Percentiles rank a stretch among this genome's conserved stretches.
Conservation (phyloP, 805 yeast species). For the Starmerella apis region DNA sequence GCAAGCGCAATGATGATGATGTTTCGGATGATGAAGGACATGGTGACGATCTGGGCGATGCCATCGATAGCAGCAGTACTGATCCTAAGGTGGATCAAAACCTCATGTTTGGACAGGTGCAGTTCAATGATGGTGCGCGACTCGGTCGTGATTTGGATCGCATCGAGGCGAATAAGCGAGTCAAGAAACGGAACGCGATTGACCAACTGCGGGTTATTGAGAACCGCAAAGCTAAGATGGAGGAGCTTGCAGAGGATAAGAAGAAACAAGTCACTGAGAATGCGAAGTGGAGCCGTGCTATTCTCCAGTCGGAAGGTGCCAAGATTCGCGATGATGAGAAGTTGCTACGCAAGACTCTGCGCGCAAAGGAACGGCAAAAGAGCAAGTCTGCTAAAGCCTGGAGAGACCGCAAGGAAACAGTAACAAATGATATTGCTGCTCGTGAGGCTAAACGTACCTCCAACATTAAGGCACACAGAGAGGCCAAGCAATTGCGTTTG, state of each 20-base stretch:
- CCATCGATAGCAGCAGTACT: conserved; percentile 26
- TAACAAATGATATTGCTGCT: conserved; percentile 60
- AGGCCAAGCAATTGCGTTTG: conserved; percentile 52
- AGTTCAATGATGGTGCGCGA: conserved; percentile 70
- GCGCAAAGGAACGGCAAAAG: conserved; percentile 72
- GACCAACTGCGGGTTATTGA: conserved; percentile 78
- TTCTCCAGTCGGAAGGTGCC: conserved; percentile 77
- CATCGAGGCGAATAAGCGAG: conserved; percentile 40
- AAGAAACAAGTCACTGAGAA: conserved; percentile 51
- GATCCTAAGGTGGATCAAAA: conserved; percentile 26
- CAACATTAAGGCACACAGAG: conserved; percentile 74
- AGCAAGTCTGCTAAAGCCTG: conserved; percentile 82
- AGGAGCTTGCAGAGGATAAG: conserved; percentile 52
- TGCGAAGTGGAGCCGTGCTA: conserved; percentile 72
- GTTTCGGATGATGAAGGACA: conserved; percentile 25
- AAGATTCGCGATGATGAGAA: conserved; percentile 86
- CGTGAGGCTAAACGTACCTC: conserved; percentile 85
- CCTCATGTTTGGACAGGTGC: conserved; percentile 63
- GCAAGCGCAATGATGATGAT: conserved; percentile 21
- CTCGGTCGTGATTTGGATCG: conserved; percentile 60
- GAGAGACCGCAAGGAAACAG: conserved; percentile 77
- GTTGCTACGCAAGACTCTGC: conserved; percentile 72
- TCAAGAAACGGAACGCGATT: conserved; percentile 66
- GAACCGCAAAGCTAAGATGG: conserved; percentile 55
- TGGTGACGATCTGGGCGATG: conserved; percentile 29